These are phyloP conservation scores for Abrus pulchellus DNA, from an alignment of 306 rosid genomes.

Conservation along the genomic window DNA sequence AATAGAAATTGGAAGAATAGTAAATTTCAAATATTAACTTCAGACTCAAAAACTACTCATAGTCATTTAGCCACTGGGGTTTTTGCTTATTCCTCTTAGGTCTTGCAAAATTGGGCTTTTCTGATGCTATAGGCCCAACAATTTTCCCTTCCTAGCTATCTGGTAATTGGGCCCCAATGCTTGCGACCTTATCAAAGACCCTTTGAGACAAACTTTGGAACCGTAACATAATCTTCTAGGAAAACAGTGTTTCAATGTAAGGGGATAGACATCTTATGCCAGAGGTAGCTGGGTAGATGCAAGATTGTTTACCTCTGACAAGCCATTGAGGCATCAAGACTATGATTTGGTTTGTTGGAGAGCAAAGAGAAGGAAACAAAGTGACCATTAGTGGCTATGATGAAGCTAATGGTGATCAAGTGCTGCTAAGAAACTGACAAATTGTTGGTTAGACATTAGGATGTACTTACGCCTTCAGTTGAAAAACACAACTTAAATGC, in stretches of 20 bases:
- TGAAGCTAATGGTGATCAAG: slow-evolving; percentile 3
- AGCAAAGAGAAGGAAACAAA: background rate
- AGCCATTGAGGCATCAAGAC: background rate
- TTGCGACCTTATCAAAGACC: no score
- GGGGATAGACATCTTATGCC: background rate
- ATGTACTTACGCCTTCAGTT: background rate
- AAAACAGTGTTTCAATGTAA: background rate
- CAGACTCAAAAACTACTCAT: no score
- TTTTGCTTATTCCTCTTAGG: no score
- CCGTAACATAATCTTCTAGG: background rate
- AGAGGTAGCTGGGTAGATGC: background rate
- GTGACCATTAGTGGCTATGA: background rate
- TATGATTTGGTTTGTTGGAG: background rate
- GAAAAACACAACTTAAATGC: no score
- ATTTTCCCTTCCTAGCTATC: no score
- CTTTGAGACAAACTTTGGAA: slow-evolving; percentile 4
- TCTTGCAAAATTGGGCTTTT: no score
- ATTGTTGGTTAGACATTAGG: background rate
- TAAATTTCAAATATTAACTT: no score
- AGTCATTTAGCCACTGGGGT: no score
- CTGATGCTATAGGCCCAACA: no score
- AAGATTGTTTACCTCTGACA: background rate
- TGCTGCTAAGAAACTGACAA: background rate
- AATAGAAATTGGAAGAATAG: no score
- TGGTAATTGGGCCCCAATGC: no score